Evolutionary conservation across 257 asterid species (phyloP).

Genomic region (Scutellaria minor): DNA sequence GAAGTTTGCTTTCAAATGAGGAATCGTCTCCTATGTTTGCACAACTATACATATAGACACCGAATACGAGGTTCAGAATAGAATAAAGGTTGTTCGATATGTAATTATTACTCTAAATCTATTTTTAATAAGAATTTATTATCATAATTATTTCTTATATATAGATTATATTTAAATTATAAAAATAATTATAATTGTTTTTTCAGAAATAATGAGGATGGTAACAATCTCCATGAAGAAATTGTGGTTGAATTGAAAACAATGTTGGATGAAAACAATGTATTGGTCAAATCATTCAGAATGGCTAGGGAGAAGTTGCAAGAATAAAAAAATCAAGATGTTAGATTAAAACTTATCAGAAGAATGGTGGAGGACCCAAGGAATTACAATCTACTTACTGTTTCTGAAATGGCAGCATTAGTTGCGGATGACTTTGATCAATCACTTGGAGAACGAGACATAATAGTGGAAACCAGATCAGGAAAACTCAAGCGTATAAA

Average conservation of each 20-base stretch:
- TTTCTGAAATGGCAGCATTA: not conserved
- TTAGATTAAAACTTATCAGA: not conserved
- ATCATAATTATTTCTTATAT: no score
- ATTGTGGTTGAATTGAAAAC: not conserved
- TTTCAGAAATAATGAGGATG: no score
- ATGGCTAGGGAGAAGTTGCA: not conserved
- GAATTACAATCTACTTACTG: not conserved
- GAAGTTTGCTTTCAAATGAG: not conserved
- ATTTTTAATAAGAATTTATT: not conserved
- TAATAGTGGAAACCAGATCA: no score
- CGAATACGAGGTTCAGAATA: not conserved
- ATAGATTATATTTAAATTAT: no score
- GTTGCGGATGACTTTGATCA: not conserved
- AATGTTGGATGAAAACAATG: slow-evolving; percentile 5
- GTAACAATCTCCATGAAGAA: not conserved
- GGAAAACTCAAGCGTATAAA: no score
- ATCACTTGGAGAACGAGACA: not conserved
- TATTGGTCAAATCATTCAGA: not conserved
- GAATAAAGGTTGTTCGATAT: not conserved
- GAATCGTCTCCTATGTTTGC: not conserved
- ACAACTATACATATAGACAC: slow-evolving; percentile 1
- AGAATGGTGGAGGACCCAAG: not conserved
- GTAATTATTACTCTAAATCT: not conserved
- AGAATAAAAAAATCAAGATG: not conserved
- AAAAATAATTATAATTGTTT: not conserved